phyloP scores from a whole-genome alignment of 2,329 filamentous ascomycete genomes.

The Penicillium sp. region DNA sequence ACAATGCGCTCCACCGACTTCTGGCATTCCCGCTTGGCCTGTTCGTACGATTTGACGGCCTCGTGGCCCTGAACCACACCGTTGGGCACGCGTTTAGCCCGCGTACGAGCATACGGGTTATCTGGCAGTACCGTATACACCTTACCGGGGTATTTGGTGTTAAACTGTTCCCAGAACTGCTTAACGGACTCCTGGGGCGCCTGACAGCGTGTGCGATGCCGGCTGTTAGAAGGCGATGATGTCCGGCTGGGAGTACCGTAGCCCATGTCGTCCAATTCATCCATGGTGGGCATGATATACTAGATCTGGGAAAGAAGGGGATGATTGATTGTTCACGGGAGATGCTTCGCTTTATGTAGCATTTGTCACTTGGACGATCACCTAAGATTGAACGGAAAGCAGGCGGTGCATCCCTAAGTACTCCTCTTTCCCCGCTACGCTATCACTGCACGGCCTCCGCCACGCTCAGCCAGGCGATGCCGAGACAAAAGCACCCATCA shows the following conservation, averaged over 20 bases:
- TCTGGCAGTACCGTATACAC: slow-evolving; percentile 67
- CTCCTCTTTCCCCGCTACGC: background rate
- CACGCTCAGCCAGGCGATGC: slow-evolving; percentile 5
- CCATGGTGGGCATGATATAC: slow-evolving; percentile 17
- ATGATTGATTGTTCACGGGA: background rate
- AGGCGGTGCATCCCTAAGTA: background rate
- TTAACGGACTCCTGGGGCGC: slow-evolving; percentile 65
- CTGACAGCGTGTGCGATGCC: slow-evolving; percentile 47
- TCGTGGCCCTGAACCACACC: slow-evolving; percentile 53
- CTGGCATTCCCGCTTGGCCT: slow-evolving; percentile 64
- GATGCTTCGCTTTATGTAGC: background rate
- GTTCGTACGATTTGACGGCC: slow-evolving; percentile 65
- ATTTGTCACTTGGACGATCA: background rate
- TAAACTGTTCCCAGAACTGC: slow-evolving; percentile 70
- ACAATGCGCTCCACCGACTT: slow-evolving; percentile 57
- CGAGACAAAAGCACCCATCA: slow-evolving; percentile 5
- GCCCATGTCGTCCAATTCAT: slow-evolving; percentile 24
- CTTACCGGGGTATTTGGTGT: slow-evolving; percentile 66
- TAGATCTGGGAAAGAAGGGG: background rate
- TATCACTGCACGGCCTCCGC: slow-evolving; percentile 4
- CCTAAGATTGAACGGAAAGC: background rate
- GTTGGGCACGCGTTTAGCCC: slow-evolving; percentile 53
- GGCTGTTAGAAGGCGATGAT: slow-evolving; percentile 32
- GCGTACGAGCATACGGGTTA: slow-evolving; percentile 60
- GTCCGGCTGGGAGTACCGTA: slow-evolving; percentile 24